phyloP scores from a whole-genome alignment of 225 moss, liverwort and hornwort genomes.

The Sphagnum contortum region DNA sequence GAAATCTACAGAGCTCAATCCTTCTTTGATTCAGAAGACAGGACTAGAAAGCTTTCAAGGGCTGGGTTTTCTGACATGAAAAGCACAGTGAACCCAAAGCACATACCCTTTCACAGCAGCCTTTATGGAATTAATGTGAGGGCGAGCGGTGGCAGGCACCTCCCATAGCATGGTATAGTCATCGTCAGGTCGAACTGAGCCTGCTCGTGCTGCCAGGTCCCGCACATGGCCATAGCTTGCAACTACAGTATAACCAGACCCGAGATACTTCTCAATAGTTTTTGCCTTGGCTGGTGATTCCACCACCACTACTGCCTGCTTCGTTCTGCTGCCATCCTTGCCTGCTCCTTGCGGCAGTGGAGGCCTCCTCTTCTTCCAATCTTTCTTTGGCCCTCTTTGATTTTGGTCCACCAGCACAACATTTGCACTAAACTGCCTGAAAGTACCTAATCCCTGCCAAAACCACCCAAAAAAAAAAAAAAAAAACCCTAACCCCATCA shows the following conservation, averaged over 20 bases:
- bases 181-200: conserved; percentile 85
- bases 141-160: conserved; percentile 78
- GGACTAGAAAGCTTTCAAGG: no score
- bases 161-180: conserved; percentile 92
- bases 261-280: conserved; percentile 88
- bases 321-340: not conserved
- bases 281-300: conserved; percentile 96
- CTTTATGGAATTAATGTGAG: conserved; percentile 83
- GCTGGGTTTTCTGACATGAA: no score
- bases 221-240: conserved; percentile 95
- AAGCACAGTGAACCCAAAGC: not conserved
- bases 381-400: conserved; percentile 4
- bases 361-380: conserved; percentile 12
- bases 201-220: conserved; percentile 80
- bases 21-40: no score
- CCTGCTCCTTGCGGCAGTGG: conserved; percentile 7
- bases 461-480: no score
- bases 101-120: conserved; percentile 77
- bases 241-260: conserved; percentile 64
- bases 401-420: no score
- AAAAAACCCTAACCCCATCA: no score
- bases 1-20: no score
- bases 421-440: no score
- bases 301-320: conserved; percentile 67
- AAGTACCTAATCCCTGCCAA: no score